Evolutionary conservation across 2,329 filamentous ascomycete genomes (phyloP), one percentile per base, ranked within the genome.

Genomic region (Monosporascus sp.): DNA sequence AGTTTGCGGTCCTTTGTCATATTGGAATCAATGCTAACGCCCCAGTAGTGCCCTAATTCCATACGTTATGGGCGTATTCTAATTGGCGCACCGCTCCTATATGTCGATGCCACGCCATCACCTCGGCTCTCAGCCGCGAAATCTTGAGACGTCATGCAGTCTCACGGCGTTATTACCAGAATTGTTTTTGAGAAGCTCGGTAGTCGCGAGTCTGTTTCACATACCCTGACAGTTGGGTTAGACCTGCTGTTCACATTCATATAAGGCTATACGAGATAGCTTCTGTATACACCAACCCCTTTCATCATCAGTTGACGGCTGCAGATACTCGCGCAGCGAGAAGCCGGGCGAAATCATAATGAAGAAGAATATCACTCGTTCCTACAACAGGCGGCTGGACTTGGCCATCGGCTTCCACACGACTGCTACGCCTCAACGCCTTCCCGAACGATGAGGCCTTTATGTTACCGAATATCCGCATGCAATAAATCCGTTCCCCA

Each of bases 41-140:
- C 6, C n/a, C 9, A 37, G 15, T 14, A 69, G 67, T 55, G 78
- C 77, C 35, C 65, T 79, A 50, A 75, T 78, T 53, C 77, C 78
- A 37, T 80, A 77, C 68, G 72, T 80, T 56, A 77, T 77, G 68
- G 77, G 76, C 63, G 72, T 78, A 58, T 71, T 80, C 59, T 80
- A 72, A 57, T n/a, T 18, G 17, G 20, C 14, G 26, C 11, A 28
- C 43, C 41, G 11, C 20, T 22, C 14, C 14, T 22, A 44, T 22
- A 15, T 22, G 14, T 26, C 14, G 20, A 20, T 44, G 11, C 31
- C 20, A 44, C 20, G 41, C n/a, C 24, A 46, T 46, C 14, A 17
- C 43, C 22, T 22, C 17, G n/a, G 24, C 7, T 24, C 5, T 46
- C 14, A 31, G 24, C 22, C 15, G 24, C 43, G 43, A 31, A n/a